Base-by-base conservation (phyloP, 495 filamentous ascomycete species). In the Trichocladium antarcticum region DNA sequence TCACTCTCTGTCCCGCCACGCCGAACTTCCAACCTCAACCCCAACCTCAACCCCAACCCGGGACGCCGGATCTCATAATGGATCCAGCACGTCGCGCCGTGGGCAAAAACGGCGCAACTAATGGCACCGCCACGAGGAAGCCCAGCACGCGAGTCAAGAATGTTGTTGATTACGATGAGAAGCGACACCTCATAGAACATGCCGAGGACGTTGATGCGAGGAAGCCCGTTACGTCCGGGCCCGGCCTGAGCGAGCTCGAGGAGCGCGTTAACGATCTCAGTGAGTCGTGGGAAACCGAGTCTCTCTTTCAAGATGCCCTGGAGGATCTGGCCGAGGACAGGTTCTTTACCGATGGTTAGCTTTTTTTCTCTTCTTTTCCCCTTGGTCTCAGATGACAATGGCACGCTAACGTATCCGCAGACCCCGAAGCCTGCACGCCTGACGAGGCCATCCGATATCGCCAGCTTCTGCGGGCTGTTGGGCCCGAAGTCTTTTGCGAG, bases 131-230 rank as follows among this genome's bases (percentile, higher is more conserved):
- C 15, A 81, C 64, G 42, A 54, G 57, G 35, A 92, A 90, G 63
- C 84, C 90, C 65, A 85, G 84, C 62, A 75, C 84, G 51, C 78
- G 90, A 22, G 87, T 85, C 68, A 93, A 90, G 67, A 88, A 92
- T 53, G 87, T 93, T 51, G 82, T 92, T 57, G 83, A 86, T 51
- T 89, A 92, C 44, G 81, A 88, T 31, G 87, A 88, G 51, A 95
- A 94, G 69, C 80, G 78, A 24, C 85, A 89, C 54, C 66, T 92
- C 53, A 86, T 87, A 42, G 84, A 83, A 31, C 77, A 87, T 39
- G 78, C 84, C 32, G 68, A 71, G 21, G 65, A 66, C 16, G 58
- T 68, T 49, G 36, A 41, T 34, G 17, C 57, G 42, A 51, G 11
- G 63, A 53, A 15, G 12, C 31, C 31, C 3, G 62, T 57, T 42